These are phyloP conservation scores for Scutellaria baicalensis DNA, from an alignment of 257 asterid genomes.

Conservation along the genomic window DNA sequence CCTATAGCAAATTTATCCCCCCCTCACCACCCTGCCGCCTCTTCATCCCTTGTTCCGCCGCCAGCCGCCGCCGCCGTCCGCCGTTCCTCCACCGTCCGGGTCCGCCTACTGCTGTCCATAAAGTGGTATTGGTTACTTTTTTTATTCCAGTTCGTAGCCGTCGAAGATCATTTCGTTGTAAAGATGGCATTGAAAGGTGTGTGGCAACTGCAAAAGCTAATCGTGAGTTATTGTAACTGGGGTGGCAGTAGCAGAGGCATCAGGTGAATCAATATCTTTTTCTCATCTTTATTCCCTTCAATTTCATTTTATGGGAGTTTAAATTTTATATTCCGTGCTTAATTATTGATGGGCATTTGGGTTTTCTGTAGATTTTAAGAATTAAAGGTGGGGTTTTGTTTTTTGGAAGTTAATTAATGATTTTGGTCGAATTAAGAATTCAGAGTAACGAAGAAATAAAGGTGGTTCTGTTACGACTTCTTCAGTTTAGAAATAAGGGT, in stretches of 20 bases:
- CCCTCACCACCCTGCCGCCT: no score
- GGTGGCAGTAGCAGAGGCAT: conserved; percentile 98
- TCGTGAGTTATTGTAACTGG: conserved; percentile 72
- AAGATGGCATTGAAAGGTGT: conserved; percentile 87
- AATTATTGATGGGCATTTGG: not conserved
- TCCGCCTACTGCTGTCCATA: no score
- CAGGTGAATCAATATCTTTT: conserved; percentile 33
- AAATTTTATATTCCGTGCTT: not conserved
- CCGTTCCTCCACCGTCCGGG: no score
- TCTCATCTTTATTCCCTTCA: not conserved
- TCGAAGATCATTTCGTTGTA: no score
- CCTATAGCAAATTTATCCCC: no score
- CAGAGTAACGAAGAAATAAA: not conserved
- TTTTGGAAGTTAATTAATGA: not conserved
- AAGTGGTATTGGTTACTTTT: no score
- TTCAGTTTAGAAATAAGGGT: not conserved
- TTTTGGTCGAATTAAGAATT: not conserved
- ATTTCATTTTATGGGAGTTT: not conserved
- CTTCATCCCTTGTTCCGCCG: no score
- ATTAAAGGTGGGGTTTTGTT: not conserved
- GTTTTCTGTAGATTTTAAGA: not conserved
- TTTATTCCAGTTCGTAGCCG: no score
- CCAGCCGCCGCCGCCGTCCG: no score
- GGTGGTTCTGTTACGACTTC: not conserved
- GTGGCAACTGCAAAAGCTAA: conserved; percentile 75